Conservation (phyloP, 495 filamentous ascomycete genomes). For the Niebla homalea region DNA sequence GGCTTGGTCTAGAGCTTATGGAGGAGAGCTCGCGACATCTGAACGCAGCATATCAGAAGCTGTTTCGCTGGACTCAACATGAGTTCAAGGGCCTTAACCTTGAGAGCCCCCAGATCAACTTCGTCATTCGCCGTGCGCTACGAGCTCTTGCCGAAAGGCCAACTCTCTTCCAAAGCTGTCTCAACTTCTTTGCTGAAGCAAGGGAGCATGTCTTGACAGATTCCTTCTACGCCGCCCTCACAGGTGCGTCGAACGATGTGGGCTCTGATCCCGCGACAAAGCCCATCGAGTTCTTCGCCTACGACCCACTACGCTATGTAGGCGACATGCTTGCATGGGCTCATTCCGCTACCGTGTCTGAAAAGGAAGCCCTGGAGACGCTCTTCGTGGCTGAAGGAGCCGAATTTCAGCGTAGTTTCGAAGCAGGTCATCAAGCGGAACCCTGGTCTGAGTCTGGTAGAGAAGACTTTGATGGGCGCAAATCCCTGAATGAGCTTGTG, state of each 20-base stretch:
- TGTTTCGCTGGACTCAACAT: constrained; percentile 86
- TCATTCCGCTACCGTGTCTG: constrained; percentile 85
- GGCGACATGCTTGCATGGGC: constrained; percentile 98
- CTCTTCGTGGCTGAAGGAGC: constrained; percentile 88
- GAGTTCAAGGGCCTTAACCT: constrained; percentile 89
- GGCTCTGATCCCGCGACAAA: constrained; percentile 47
- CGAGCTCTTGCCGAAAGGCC: constrained; percentile 84
- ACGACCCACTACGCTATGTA: constrained; percentile 84
- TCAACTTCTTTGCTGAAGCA: constrained; percentile 88
- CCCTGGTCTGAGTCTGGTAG: constrained; percentile 62
- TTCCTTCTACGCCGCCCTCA: constrained; percentile 81
- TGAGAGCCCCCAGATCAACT: constrained; percentile 85
- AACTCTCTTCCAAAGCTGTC: constrained; percentile 78
- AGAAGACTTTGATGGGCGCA: constrained; percentile 68
- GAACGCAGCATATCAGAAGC: constrained; percentile 86
- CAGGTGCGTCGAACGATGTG: constrained; percentile 45
- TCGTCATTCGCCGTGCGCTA: constrained; percentile 70
- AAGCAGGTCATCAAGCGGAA: constrained; percentile 74
- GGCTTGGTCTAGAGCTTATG: constrained; percentile 75
- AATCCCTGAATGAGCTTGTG: constrained; percentile 75
- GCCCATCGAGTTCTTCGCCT: constrained; percentile 85
- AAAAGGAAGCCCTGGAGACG: constrained; percentile 82
- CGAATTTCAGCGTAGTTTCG: constrained; percentile 73
- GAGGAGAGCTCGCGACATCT: constrained; percentile 74
- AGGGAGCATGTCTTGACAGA: constrained; percentile 78